Percentiles rank a stretch among this genome's conserved stretches.
phyloP scores from a whole-genome alignment of 345 rosid genomes.

The Orychophragmus violaceus region DNA sequence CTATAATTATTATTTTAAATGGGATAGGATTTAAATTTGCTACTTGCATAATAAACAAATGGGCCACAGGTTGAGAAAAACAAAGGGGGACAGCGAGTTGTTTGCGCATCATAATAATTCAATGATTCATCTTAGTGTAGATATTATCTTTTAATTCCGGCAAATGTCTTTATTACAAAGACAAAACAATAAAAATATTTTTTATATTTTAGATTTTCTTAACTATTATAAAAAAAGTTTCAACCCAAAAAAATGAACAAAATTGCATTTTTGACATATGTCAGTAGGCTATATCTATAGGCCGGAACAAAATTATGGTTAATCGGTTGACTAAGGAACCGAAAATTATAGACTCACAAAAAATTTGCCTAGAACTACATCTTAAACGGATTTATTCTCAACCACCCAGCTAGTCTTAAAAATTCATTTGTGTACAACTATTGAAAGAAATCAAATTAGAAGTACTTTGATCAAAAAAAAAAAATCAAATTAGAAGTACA shows the following conservation, averaged over 20 bases:
- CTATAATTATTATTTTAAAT: background rate
- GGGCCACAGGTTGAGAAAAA: background rate
- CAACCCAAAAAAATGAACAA: background rate
- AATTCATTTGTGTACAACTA: background rate
- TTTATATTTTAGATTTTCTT: background rate
- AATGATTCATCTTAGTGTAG: background rate
- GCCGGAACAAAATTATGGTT: too few species aligned
- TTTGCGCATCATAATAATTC: background rate
- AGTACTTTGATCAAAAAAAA: too few species aligned
- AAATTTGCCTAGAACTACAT: background rate
- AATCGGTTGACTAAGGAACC: too few species aligned
- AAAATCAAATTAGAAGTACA: background rate
- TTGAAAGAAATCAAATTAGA: background rate
- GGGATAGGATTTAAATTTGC: background rate
- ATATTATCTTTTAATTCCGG: background rate
- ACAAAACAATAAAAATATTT: background rate
- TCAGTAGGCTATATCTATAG: too few species aligned
- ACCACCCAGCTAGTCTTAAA: background rate
- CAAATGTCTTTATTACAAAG: background rate
- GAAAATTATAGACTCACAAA: background rate
- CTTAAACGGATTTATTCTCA: background rate
- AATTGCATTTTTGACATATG: too few species aligned
- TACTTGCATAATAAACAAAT: conserved; percentile 5
- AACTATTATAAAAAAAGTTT: background rate
- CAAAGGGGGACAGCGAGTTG: background rate